A percentile compares a stretch with the other conserved stretches of the same genome.
Evolutionary conservation across 2,329 filamentous ascomycete species (phyloP).

Genomic region (Aureobasidium sp.): DNA sequence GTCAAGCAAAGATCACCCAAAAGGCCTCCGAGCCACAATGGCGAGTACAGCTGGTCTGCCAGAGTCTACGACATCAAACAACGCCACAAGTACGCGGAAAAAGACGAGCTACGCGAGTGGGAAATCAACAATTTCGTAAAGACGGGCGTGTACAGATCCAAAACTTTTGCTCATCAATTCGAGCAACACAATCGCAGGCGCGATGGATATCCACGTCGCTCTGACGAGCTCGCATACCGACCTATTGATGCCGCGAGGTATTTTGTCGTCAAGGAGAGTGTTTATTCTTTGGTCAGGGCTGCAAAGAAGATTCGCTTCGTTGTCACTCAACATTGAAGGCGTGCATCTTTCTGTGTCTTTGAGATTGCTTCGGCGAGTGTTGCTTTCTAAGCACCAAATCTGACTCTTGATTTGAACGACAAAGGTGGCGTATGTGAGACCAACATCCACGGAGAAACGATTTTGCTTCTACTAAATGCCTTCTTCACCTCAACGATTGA

Average conservation of each 20-base stretch:
- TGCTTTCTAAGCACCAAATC: no score
- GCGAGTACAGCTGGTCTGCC: neutral
- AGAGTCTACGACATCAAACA: neutral
- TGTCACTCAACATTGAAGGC: conserved; percentile 4
- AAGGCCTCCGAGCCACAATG: neutral
- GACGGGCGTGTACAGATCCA: no score
- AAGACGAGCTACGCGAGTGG: neutral
- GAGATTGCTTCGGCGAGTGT: no score
- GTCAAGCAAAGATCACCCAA: neutral
- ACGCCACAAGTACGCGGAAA: neutral
- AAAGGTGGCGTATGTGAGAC: no score
- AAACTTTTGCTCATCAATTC: neutral
- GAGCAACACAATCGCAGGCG: neutral
- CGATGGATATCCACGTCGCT: neutral
- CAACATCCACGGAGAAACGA: no score
- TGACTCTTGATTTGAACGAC: no score
- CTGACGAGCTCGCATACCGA: neutral
- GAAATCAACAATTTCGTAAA: no score
- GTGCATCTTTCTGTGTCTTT: no score
- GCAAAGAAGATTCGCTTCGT: neutral
- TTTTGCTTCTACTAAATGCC: no score
- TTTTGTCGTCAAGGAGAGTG: no score
- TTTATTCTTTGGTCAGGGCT: neutral
- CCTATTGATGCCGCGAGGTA: neutral
- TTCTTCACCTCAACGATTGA: no score